Conservation (phyloP, 2,329 filamentous ascomycete genomes). For the Leptographium procerum region DNA sequence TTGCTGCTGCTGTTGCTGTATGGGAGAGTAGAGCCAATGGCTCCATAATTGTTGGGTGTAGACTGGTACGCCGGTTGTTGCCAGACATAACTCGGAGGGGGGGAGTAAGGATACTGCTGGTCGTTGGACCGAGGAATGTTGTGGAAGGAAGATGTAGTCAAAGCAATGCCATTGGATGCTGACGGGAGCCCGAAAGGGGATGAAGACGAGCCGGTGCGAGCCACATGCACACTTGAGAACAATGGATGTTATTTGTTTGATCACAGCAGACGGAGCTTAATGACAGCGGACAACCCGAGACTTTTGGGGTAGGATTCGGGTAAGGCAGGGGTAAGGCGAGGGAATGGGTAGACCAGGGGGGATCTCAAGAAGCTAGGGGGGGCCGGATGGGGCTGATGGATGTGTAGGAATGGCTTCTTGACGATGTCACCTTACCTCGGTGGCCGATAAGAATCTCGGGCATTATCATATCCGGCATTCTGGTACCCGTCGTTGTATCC, state of each 20-base stretch:
- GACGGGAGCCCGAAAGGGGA: conserved; percentile 7
- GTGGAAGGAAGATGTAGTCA: conserved; percentile 28
- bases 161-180: conserved; percentile 24
- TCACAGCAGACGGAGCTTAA: background rate
- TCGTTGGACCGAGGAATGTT: conserved; percentile 13
- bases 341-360: background rate
- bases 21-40: conserved; percentile 8
- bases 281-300: background rate
- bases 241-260: conserved; percentile 5
- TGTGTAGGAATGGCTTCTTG: background rate
- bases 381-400: background rate
- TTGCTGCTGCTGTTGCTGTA: conserved; percentile 19
- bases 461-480: conserved; percentile 21
- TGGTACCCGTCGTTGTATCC: conserved; percentile 24
- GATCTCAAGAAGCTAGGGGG: background rate
- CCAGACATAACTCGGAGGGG: conserved; percentile 9
- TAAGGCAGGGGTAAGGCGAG: background rate
- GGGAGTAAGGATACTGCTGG: conserved; percentile 9
- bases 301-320: background rate
- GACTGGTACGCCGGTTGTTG: conserved; percentile 13
- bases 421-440: conserved; percentile 19
- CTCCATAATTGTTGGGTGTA: conserved; percentile 10
- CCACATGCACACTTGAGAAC: conserved; percentile 32
- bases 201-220: conserved; percentile 20
- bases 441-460: conserved; percentile 16